These are phyloP conservation scores for Fonsecaea pedrosoi DNA, from an alignment of 2,329 filamentous ascomycete species.

Conservation along the genomic window DNA sequence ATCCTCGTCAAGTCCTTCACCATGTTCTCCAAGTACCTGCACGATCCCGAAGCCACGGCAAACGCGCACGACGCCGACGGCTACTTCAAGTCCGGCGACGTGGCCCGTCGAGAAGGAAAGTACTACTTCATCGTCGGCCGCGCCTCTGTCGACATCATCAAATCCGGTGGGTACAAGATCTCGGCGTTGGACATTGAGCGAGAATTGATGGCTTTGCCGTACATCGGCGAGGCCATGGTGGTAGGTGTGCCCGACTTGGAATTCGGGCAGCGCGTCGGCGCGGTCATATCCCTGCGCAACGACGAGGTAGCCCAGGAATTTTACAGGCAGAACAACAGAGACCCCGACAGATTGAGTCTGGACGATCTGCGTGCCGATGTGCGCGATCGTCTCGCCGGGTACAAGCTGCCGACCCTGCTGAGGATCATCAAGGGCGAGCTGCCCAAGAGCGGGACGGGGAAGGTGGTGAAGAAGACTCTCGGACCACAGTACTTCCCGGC, in stretches of 20 bases:
- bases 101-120: slow-evolving; percentile 40
- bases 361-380: slow-evolving; percentile 53
- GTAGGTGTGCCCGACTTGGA: slow-evolving; percentile 58
- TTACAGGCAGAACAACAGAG: slow-evolving; percentile 32
- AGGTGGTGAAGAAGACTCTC: slow-evolving; percentile 59
- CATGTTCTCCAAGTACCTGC: slow-evolving; percentile 53
- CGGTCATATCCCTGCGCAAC: slow-evolving; percentile 46
- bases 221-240: slow-evolving; percentile 58
- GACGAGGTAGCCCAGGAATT: slow-evolving; percentile 36
- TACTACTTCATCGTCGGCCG: slow-evolving; percentile 57
- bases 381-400: slow-evolving; percentile 53
- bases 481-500: slow-evolving; percentile 50
- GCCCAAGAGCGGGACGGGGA: slow-evolving; percentile 57
- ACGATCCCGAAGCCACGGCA: slow-evolving; percentile 44
- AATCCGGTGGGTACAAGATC: slow-evolving; percentile 60
- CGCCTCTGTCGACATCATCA: slow-evolving; percentile 58
- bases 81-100: slow-evolving; percentile 53
- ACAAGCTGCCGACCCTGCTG: slow-evolving; percentile 59
- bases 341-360: slow-evolving; percentile 45
- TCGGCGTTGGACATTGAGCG: slow-evolving; percentile 59
- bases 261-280: slow-evolving; percentile 58
- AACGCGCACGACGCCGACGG: slow-evolving; percentile 44
- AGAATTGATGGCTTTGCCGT: slow-evolving; percentile 54
- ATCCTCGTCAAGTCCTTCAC: slow-evolving; percentile 50
- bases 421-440: slow-evolving; percentile 54